A percentile compares a stretch with the other conserved stretches of the same genome.
Evolutionary conservation across 2,329 filamentous ascomycete species (phyloP).

Genomic region (Botrytis deweyae): DNA sequence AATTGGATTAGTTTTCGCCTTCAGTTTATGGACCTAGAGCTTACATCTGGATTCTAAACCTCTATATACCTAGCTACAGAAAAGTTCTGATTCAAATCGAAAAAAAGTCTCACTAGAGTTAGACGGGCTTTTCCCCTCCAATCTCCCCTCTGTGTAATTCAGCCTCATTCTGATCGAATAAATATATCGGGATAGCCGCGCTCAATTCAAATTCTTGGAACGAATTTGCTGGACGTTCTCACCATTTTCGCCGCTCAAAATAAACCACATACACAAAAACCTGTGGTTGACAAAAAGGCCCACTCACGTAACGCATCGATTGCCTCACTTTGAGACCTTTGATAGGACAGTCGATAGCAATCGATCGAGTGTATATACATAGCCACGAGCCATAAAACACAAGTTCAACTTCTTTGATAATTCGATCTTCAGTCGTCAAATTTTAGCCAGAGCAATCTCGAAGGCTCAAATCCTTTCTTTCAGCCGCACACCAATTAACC

Average conservation of each 20-base stretch:
- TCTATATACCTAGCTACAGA: neutral
- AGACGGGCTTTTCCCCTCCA: neutral
- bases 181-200: conserved; percentile 10
- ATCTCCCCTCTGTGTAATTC: conserved; percentile 18
- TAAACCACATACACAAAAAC: neutral
- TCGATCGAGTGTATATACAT: conserved; percentile 20
- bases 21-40: neutral
- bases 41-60: conserved; percentile 1
- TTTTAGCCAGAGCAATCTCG: neutral
- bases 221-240: neutral
- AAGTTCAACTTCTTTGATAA: conserved; percentile 1
- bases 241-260: neutral
- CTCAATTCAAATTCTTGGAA: neutral
- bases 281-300: neutral
- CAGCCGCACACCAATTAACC: conserved; percentile 19
- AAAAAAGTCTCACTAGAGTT: conserved; percentile 15
- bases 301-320: conserved; percentile 16
- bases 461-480: neutral
- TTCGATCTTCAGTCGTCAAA: neutral
- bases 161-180: conserved; percentile 11
- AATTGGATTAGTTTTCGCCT: conserved; percentile 1
- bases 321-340: conserved; percentile 18
- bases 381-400: neutral
- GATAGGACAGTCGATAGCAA: conserved; percentile 15
- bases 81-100: conserved; percentile 8